Evolutionary conservation across 2,329 filamentous ascomycete species (phyloP).

Genomic region (Xylaria sp.): DNA sequence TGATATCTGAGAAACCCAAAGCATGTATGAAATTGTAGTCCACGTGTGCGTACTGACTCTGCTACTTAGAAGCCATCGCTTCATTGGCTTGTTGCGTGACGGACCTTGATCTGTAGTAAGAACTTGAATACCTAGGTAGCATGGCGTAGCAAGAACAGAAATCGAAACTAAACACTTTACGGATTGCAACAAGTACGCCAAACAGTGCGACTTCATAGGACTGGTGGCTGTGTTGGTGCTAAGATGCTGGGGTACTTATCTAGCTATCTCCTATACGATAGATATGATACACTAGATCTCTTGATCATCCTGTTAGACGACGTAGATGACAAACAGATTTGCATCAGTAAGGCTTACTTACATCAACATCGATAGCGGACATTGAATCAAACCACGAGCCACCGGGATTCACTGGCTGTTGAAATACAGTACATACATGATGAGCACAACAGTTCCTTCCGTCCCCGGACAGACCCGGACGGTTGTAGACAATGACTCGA

Average conservation of each 20-base stretch:
- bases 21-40: neutral
- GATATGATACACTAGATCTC: neutral
- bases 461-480: neutral
- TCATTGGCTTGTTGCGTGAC: neutral
- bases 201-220: neutral
- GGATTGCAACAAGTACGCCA: neutral
- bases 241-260: slow-evolving; percentile 11
- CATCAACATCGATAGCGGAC: neutral
- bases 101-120: neutral
- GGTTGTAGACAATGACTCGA: neutral
- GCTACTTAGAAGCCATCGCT: neutral
- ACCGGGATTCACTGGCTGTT: neutral
- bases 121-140: neutral
- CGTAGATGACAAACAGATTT: neutral
- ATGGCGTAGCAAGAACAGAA: neutral
- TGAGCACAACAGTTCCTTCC: neutral
- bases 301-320: slow-evolving; percentile 1
- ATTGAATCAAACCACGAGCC: neutral
- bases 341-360: neutral
- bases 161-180: neutral
- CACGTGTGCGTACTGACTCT: neutral
- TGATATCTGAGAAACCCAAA: neutral
- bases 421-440: neutral
- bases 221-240: slow-evolving; percentile 4
- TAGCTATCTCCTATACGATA: neutral